Evolutionary conservation across 371 early-diverging fungal genomes (phyloP).

Genomic region (Mucor circinelloides): DNA sequence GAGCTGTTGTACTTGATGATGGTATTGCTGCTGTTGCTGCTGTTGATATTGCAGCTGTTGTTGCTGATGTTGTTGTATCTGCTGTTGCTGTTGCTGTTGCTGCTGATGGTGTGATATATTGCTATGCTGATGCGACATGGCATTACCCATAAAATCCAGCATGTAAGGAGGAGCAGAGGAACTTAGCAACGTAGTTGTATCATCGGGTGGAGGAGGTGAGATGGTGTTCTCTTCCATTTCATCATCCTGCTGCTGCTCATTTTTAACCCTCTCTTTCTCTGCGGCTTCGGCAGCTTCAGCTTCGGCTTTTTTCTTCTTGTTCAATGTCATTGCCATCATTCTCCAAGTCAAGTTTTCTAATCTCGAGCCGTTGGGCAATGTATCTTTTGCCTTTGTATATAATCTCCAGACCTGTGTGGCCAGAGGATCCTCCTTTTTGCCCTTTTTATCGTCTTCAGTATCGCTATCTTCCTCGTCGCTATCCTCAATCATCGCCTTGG

Average conservation of each 20-base stretch:
- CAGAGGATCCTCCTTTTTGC: constrained; percentile 50
- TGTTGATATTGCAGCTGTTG: constrained; percentile 8
- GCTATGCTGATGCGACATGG: constrained; percentile 1
- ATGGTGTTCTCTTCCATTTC: constrained; percentile 8
- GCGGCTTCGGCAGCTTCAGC: constrained; percentile 6
- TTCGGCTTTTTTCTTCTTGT: constrained; percentile 43
- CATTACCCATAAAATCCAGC: constrained; percentile 29
- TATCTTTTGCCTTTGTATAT: constrained; percentile 67
- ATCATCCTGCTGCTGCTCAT: neutral
- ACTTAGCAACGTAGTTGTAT: constrained; percentile 29
- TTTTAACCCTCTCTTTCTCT: neutral
- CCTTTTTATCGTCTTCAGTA: constrained; percentile 35
- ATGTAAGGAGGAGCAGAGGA: constrained; percentile 41
- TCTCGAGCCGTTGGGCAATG: constrained; percentile 59
- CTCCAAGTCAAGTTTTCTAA: constrained; percentile 71
- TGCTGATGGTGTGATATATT: neutral
- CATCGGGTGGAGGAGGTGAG: constrained; percentile 30
- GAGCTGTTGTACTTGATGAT: constrained; percentile 3
- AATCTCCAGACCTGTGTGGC: constrained; percentile 66
- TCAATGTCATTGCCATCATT: constrained; percentile 63
- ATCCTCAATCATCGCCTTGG: constrained; percentile 19
- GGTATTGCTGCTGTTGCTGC: constrained; percentile 3
- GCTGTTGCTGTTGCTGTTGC: constrained; percentile 9
- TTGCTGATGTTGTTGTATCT: constrained; percentile 1
- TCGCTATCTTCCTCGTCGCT: constrained; percentile 34